Percentiles rank a stretch among this genome's conserved stretches.
These are phyloP conservation scores for Hanseniaspora nectarophila DNA, from an alignment of 805 yeast genomes.

Conservation along the genomic window DNA sequence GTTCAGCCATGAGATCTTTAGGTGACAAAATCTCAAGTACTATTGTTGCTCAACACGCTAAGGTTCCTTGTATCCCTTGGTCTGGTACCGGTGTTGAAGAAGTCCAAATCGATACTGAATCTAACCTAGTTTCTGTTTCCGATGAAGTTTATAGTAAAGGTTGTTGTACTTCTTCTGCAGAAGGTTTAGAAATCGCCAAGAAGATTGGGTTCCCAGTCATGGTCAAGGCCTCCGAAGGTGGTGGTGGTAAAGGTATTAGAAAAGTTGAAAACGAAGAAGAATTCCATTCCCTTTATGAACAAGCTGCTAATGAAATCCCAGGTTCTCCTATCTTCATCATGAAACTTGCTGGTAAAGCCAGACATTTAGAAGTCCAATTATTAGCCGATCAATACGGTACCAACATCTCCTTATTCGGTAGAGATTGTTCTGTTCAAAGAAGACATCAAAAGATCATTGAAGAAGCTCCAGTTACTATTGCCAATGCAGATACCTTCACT, in stretches of 20 bases:
- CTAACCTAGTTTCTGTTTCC: constrained; percentile 78
- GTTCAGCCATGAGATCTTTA: constrained; percentile 96
- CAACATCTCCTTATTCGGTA: constrained; percentile 90
- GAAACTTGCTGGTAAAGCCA: constrained; percentile 94
- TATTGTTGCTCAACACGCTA: constrained; percentile 96
- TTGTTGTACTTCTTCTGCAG: constrained; percentile 74
- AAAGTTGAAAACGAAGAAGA: constrained; percentile 79
- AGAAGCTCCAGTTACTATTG: constrained; percentile 97
- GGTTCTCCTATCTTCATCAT: constrained; percentile 97
- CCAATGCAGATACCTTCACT: constrained; percentile 70
- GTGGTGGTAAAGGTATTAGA: constrained; percentile 99
- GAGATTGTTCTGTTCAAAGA: constrained; percentile 99
- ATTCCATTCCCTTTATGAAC: constrained; percentile 65
- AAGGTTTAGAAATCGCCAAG: constrained; percentile 76
- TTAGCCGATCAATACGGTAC: constrained; percentile 98
- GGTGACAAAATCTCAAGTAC: constrained; percentile 98
- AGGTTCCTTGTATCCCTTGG: constrained; percentile 99
- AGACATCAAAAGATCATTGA: constrained; percentile 98
- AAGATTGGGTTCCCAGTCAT: constrained; percentile 93
- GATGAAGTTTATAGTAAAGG: constrained; percentile 79
- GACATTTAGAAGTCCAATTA: constrained; percentile 96
- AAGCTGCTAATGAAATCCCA: constrained; percentile 94
- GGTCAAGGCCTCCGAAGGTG: constrained; percentile 99
- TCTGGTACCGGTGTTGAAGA: constrained; percentile 93
- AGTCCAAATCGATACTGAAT: constrained; percentile 53